Conservation (phyloP, 2,329 filamentous ascomycete genomes). For the Sporothrix brasiliensis region DNA sequence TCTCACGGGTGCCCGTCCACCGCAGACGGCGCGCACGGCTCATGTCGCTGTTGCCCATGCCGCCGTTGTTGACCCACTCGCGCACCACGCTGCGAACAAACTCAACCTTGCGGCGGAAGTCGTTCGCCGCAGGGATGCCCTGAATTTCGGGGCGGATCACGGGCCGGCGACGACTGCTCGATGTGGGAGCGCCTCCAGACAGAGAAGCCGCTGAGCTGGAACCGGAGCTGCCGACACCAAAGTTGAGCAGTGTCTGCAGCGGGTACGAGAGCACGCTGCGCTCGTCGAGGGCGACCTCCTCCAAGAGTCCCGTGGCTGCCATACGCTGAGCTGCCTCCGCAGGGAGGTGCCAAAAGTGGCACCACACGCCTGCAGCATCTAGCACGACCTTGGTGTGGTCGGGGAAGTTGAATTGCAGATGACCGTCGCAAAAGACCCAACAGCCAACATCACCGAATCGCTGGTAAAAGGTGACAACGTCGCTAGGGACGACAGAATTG, state of each 20-base stretch:
- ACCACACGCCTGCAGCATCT: conserved; percentile 72
- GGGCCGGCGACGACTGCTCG: conserved; percentile 54
- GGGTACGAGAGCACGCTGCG: conserved; percentile 73
- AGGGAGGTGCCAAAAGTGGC: conserved; percentile 76
- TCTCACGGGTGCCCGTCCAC: conserved; percentile 63
- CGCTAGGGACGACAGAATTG: conserved; percentile 51
- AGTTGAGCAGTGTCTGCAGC: conserved; percentile 73
- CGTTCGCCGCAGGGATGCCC: conserved; percentile 70
- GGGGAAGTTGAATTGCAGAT: conserved; percentile 82
- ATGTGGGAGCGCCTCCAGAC: conserved; percentile 47
- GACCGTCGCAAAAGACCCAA: conserved; percentile 80
- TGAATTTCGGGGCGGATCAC: conserved; percentile 64
- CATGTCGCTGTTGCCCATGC: conserved; percentile 69
- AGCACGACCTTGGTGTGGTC: conserved; percentile 85
- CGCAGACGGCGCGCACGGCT: conserved; percentile 56
- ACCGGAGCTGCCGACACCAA: conserved; percentile 44
- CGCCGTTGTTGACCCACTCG: conserved; percentile 71
- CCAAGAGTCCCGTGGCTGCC: conserved; percentile 65
- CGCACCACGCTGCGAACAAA: conserved; percentile 70
- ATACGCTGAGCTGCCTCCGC: conserved; percentile 70
- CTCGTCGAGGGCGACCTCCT: conserved; percentile 69
- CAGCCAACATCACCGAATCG: conserved; percentile 78
- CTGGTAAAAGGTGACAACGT: conserved; percentile 79
- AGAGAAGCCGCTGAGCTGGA: conserved; percentile 14
- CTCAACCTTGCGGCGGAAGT: conserved; percentile 71